Percentiles rank a stretch among this genome's conserved stretches.
phyloP scores from a whole-genome alignment of 805 yeast species.

The Ogataea allantospora region DNA sequence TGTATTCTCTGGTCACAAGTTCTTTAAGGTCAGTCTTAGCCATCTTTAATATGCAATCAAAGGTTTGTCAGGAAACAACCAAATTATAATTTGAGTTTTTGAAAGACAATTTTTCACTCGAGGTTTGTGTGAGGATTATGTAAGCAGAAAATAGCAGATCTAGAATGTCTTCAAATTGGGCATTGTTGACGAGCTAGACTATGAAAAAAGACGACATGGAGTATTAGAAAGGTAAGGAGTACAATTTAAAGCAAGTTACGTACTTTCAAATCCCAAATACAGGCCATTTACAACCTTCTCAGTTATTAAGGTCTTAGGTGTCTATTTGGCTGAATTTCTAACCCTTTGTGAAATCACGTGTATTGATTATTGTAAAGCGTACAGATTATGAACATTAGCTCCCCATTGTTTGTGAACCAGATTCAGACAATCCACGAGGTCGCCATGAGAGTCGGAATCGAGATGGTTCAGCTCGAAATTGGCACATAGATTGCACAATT shows the following conservation, averaged over 20 bases:
- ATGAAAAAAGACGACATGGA: background rate
- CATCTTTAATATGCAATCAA: constrained; percentile 29
- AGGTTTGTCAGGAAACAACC: constrained; percentile 14
- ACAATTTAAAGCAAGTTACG: no score
- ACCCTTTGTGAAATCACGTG: constrained; percentile 9
- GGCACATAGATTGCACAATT: constrained; percentile 36
- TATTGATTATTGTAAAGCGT: constrained; percentile 33
- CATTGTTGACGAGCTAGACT: background rate
- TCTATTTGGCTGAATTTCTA: background rate
- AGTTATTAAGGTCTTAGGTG: constrained; percentile 5
- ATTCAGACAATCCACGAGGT: constrained; percentile 12
- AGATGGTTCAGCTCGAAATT: constrained; percentile 24
- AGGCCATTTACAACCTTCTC: background rate
- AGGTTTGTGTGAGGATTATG: constrained; percentile 5
- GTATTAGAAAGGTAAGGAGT: background rate
- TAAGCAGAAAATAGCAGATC: constrained; percentile 1
- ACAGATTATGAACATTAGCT: constrained; percentile 28
- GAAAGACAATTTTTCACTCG: constrained; percentile 12
- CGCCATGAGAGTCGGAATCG: background rate
- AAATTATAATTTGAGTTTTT: constrained; percentile 12
- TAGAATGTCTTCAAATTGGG: background rate
- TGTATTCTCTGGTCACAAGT: constrained; percentile 99
- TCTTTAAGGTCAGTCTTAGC: constrained; percentile 76
- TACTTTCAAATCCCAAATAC: background rate
- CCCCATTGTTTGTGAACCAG: constrained; percentile 26